Evolutionary conservation across 2,329 filamentous ascomycete species (phyloP).

Genomic region (Diplocarpon rosae): DNA sequence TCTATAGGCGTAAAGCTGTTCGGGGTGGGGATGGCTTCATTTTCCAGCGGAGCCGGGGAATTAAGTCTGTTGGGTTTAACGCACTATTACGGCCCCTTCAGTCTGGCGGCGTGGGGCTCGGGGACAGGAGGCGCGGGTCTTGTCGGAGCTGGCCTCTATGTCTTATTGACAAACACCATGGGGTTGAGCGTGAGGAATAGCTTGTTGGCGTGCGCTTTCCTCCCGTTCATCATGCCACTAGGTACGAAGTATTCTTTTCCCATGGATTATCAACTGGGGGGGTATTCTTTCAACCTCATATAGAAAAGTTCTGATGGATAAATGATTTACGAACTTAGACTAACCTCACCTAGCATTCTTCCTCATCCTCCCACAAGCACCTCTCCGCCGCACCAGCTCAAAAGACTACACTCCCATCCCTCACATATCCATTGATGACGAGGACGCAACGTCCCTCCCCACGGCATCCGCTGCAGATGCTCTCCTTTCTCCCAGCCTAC

Average conservation of each 20-base stretch:
- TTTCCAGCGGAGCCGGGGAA: conserved; percentile 81
- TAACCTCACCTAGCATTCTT: conserved; percentile 48
- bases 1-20: conserved; percentile 66
- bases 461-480: conserved; percentile 35
- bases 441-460: conserved; percentile 30
- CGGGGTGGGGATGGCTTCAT: conserved; percentile 73
- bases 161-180: conserved; percentile 71
- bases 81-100: conserved; percentile 83
- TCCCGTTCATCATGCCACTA: conserved; percentile 68
- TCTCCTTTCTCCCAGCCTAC: conserved; percentile 36
- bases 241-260: conserved; percentile 35
- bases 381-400: conserved; percentile 39
- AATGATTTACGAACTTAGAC: background rate
- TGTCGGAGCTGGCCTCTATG: conserved; percentile 79
- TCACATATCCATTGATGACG: conserved; percentile 30
- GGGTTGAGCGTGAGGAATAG: conserved; percentile 64
- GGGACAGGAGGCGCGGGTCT: conserved; percentile 85
- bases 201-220: conserved; percentile 63
- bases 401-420: conserved; percentile 42
- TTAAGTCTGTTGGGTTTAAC: conserved; percentile 84
- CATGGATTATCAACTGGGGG: too few relatives aligned
- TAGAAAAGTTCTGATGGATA: background rate
- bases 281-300: background rate
- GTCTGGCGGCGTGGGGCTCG: conserved; percentile 82
- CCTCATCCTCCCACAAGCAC: conserved; percentile 58